phyloP scores from a whole-genome alignment of 768 basidiomycete species.

The Podaxis mareebaensis region DNA sequence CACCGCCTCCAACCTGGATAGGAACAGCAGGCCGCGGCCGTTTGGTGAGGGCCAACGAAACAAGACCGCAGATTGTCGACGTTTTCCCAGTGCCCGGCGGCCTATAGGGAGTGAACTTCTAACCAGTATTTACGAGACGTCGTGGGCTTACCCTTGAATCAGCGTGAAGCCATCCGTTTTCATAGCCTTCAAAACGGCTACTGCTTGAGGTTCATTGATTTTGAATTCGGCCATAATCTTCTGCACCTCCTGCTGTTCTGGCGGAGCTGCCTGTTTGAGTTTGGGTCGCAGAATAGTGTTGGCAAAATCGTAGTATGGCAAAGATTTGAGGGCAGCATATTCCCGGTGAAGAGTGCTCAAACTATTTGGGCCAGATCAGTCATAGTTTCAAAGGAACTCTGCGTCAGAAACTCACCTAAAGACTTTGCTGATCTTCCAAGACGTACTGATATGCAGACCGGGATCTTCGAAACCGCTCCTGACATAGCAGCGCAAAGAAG shows the following conservation, averaged over 20 bases:
- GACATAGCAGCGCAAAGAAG: slow-evolving; percentile 58
- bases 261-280: slow-evolving; percentile 46
- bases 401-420: slow-evolving; percentile 61
- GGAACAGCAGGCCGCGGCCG: slow-evolving; percentile 57
- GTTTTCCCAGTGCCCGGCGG: slow-evolving; percentile 99
- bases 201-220: slow-evolving; percentile 94
- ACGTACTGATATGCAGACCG: slow-evolving; percentile 61
- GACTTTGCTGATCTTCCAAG: slow-evolving; percentile 79
- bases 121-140: background rate
- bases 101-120: slow-evolving; percentile 38
- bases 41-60: slow-evolving; percentile 74
- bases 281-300: slow-evolving; percentile 69
- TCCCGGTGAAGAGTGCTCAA: slow-evolving; percentile 91
- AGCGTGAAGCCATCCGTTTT: slow-evolving; percentile 76
- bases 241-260: slow-evolving; percentile 53
- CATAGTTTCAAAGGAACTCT: background rate
- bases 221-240: slow-evolving; percentile 67
- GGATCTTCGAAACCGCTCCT: slow-evolving; percentile 45
- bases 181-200: slow-evolving; percentile 79
- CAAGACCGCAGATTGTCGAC: slow-evolving; percentile 94
- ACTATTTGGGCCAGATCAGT: slow-evolving; percentile 55
- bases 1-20: slow-evolving; percentile 47
- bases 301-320: slow-evolving; percentile 81
- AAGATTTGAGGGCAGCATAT: slow-evolving; percentile 80
- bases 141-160: slow-evolving; percentile 81